Evolutionary conservation across 768 basidiomycete genomes (phyloP), one percentile per base, ranked within the genome.

Genomic region (Macrolepiota dolichaula): DNA sequence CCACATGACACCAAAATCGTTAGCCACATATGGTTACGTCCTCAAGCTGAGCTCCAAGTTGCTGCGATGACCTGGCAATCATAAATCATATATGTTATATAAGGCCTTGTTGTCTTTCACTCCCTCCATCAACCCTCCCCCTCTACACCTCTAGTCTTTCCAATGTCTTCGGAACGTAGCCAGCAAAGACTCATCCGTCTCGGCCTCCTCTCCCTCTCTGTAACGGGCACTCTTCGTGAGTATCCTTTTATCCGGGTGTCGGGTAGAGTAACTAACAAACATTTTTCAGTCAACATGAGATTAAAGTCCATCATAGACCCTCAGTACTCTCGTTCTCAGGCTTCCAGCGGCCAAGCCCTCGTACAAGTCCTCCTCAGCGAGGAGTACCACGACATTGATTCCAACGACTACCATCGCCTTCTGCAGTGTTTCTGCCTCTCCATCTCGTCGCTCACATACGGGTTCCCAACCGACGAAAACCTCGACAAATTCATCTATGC

Each of bases 381-480:
- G 22, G 59, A 61, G 37, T 61, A 61, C 59, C 35, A 24, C 15
- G 17, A 61, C 24, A 38, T 61, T 29, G 52, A 46, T 35, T 22
- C 44, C 24, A 35, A 1, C 15, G 59, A 61, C 35, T 46, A 61
- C 40, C 59, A 40, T 19, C 59, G 59, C 35, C 59, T 42, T 22
- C 59, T 61, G 27, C 59, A 61, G 38, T 61, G 59, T 12, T 61
- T 61, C 59, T 61, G 59, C 44, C 59, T 61, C 52, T 54, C 59
- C 24, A 55, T 61, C 36, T 61, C 59, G 24, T 61, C 59, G 5
- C 36, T 61, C 3, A 49, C 52, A 17, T 44, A 49, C 37, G 52
- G 59, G 17, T 61, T 61, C 29, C 59, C 59, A 15, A 13, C 52
- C 19, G 44, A 61, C 22, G 32, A 19, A 3, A 61, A 61, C 44